Percentiles rank a stretch among this genome's conserved stretches.
These are phyloP conservation scores for Corylus avellana DNA, from an alignment of 306 rosid species.

Conservation along the genomic window DNA sequence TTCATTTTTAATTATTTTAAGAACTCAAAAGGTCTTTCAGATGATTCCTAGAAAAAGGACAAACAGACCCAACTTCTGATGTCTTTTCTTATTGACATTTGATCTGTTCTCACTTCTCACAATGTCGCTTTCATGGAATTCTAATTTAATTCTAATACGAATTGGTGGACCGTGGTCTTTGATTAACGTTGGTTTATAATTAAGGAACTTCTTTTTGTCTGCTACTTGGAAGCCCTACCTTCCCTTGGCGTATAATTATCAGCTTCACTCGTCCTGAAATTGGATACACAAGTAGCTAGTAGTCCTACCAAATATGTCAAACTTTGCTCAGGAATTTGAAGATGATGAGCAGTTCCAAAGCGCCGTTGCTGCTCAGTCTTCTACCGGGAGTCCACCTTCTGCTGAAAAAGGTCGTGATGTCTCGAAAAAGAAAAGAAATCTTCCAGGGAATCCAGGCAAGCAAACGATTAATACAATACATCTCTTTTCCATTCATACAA, in stretches of 20 bases:
- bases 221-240: background rate
- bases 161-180: background rate
- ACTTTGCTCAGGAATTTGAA: background rate
- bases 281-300: background rate
- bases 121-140: background rate
- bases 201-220: background rate
- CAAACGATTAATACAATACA: background rate
- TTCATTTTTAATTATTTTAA: background rate
- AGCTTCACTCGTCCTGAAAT: background rate
- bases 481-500: background rate
- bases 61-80: background rate
- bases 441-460: conserved; percentile 9
- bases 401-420: background rate
- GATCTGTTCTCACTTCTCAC: background rate
- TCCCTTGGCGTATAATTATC: background rate
- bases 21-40: background rate
- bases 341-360: background rate
- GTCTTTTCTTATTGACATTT: background rate
- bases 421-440: background rate
- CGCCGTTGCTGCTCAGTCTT: background rate
- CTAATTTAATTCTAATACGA: background rate
- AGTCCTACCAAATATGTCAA: background rate
- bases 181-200: background rate
- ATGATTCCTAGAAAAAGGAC: background rate
- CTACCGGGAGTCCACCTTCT: background rate